phyloP scores from a whole-genome alignment of 192 early-diverging fungal species.

The Backusella mclennaniae region DNA sequence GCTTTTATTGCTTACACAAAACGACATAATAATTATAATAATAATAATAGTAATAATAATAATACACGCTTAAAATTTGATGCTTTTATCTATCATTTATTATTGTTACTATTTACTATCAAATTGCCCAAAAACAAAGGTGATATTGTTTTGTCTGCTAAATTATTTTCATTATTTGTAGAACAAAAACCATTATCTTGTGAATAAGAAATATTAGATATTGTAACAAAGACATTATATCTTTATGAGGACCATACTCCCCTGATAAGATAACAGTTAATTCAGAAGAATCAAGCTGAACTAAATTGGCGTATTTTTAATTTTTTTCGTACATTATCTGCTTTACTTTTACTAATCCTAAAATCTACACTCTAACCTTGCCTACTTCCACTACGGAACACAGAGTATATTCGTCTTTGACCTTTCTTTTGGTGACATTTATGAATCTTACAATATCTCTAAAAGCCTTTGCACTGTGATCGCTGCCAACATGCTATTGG shows the following conservation, averaged over 20 bases:
- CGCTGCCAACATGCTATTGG: too few relatives aligned
- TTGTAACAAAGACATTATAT: not conserved
- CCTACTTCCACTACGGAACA: too few relatives aligned
- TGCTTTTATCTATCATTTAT: too few relatives aligned
- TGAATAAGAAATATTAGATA: slow-evolving; percentile 63
- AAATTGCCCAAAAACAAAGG: slow-evolving; percentile 33
- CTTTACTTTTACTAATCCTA: slow-evolving; percentile 38
- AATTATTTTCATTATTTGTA: slow-evolving; percentile 66
- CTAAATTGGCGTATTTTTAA: slow-evolving; percentile 53
- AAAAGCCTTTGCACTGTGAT: too few relatives aligned
- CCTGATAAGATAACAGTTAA: slow-evolving; percentile 57
- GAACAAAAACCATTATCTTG: slow-evolving; percentile 89
- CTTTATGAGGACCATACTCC: slow-evolving; percentile 18
- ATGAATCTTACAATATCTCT: too few relatives aligned
- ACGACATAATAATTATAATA: not conserved
- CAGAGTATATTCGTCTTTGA: too few relatives aligned
- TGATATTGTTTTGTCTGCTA: slow-evolving; percentile 74
- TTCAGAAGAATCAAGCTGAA: slow-evolving; percentile 54
- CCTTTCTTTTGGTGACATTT: too few relatives aligned
- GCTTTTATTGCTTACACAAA: not conserved
- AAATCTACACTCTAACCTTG: too few relatives aligned
- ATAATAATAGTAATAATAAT: not conserved
- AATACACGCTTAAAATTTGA: not conserved
- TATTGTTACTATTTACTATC: too few relatives aligned
- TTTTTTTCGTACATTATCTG: slow-evolving; percentile 47